A percentile compares a stretch with the other conserved stretches of the same genome.
Conservation (phyloP, 495 filamentous ascomycete species). For the Annulohypoxylon stygium region DNA sequence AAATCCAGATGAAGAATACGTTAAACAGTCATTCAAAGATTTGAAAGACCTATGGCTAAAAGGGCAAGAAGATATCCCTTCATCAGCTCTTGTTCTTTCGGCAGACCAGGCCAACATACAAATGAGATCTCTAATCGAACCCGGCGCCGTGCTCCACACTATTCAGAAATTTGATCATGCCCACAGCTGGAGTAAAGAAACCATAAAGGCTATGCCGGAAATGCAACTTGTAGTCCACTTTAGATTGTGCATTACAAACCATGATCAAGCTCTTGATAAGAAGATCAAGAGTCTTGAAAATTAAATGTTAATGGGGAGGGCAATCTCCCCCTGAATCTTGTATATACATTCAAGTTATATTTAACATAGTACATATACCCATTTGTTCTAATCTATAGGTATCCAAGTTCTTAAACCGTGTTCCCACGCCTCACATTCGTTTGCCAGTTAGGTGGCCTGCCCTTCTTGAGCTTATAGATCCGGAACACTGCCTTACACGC, state of each 20-base stretch:
- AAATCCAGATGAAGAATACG: constrained; percentile 20
- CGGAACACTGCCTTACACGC: constrained; percentile 47
- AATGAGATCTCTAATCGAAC: constrained; percentile 35
- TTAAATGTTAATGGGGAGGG: constrained; percentile 2
- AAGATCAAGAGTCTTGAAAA: constrained; percentile 14
- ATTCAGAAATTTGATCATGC: constrained; percentile 39
- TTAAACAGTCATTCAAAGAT: constrained; percentile 29
- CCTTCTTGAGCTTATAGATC: constrained; percentile 48
- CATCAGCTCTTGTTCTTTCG: constrained; percentile 24
- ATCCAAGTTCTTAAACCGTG: constrained; percentile 9
- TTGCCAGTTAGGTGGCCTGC: constrained; percentile 35
- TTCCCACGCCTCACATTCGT: constrained; percentile 24
- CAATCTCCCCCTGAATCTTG: neutral
- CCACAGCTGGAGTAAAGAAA: constrained; percentile 30
- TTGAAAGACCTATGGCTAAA: constrained; percentile 39
- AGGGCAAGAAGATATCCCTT: constrained; percentile 34
- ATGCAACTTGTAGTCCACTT: constrained; percentile 45
- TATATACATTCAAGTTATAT: constrained; percentile 2
- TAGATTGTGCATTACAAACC: constrained; percentile 38
- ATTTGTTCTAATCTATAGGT: neutral
- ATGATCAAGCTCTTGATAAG: constrained; percentile 13
- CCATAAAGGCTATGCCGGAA: constrained; percentile 33
- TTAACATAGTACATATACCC: constrained; percentile 1
- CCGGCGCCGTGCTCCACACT: constrained; percentile 29
- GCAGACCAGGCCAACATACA: constrained; percentile 15